A percentile compares a stretch with the other conserved stretches of the same genome.
phyloP scores from a whole-genome alignment of 768 basidiomycete genomes.

The Sarcodon aspratus region DNA sequence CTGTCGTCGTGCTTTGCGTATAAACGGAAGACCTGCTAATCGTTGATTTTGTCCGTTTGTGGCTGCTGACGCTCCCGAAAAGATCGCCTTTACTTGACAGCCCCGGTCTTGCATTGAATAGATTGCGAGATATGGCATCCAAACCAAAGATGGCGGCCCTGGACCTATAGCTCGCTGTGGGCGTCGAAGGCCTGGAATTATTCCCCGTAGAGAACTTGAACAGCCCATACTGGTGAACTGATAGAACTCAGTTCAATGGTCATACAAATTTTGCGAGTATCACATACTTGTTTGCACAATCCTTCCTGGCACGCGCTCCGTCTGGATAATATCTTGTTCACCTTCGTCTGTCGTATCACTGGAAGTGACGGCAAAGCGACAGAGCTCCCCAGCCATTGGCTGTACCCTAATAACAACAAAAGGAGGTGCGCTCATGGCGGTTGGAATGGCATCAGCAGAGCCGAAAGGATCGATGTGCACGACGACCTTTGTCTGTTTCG shows the following conservation, averaged over 20 bases:
- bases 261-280: not conserved
- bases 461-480: slow-evolving; percentile 77
- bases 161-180: slow-evolving; percentile 62
- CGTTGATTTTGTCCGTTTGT: slow-evolving; percentile 58
- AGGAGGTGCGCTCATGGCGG: slow-evolving; percentile 59
- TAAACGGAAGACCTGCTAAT: slow-evolving; percentile 61
- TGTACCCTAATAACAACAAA: slow-evolving; percentile 76
- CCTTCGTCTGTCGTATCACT: slow-evolving; percentile 62
- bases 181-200: slow-evolving; percentile 75
- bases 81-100: slow-evolving; percentile 55
- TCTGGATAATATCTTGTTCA: slow-evolving; percentile 80
- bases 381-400: slow-evolving; percentile 75
- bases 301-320: slow-evolving; percentile 56
- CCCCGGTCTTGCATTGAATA: slow-evolving; percentile 66
- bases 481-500: slow-evolving; percentile 68
- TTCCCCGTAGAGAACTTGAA: slow-evolving; percentile 80
- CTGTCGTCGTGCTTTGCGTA: slow-evolving; percentile 59
- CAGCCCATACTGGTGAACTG: slow-evolving; percentile 82
- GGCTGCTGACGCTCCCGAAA: slow-evolving; percentile 62
- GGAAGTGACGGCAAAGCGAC: slow-evolving; percentile 67
- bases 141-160: slow-evolving; percentile 80
- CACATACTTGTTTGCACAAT: slow-evolving; percentile 74
- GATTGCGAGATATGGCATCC: slow-evolving; percentile 82
- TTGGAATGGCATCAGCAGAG: slow-evolving; percentile 65
- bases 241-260: slow-evolving; percentile 1